Conservation (phyloP, 2,329 filamentous ascomycete species). For the Exophiala spinifera region DNA sequence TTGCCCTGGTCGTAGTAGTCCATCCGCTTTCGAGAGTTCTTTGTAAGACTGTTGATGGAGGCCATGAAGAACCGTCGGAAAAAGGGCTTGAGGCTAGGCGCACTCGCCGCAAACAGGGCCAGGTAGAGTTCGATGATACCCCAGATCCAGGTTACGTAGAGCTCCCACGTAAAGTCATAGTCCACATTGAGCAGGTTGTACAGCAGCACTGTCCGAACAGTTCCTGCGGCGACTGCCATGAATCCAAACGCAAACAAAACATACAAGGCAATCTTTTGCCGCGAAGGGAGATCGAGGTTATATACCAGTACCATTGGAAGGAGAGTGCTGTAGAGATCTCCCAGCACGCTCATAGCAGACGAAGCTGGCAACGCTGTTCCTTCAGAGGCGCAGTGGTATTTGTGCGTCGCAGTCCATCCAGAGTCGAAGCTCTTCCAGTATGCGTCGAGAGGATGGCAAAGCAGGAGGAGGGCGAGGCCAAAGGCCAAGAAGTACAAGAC, state of each 20-base stretch:
- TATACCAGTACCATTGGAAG: constrained; percentile 26
- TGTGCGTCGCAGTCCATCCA: constrained; percentile 18
- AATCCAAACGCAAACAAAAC: constrained; percentile 26
- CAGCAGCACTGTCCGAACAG: constrained; percentile 25
- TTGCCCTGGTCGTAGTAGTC: not conserved
- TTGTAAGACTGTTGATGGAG: constrained; percentile 12
- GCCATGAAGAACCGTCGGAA: constrained; percentile 24
- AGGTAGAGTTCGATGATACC: constrained; percentile 32
- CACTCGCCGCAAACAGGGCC: constrained; percentile 32
- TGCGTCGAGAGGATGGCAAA: constrained; percentile 26
- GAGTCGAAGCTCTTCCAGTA: constrained; percentile 27
- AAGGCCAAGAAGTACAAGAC: constrained; percentile 23
- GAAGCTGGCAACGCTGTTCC: constrained; percentile 19
- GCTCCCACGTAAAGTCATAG: constrained; percentile 26
- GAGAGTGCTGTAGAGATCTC: constrained; percentile 28
- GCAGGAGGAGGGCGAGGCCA: constrained; percentile 18
- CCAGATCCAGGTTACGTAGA: constrained; percentile 32
- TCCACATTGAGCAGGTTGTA: constrained; percentile 21
- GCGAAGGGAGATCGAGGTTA: constrained; percentile 20
- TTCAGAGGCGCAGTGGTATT: constrained; percentile 22
- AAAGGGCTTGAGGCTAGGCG: constrained; percentile 33
- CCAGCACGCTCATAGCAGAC: constrained; percentile 24
- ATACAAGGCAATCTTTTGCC: constrained; percentile 27
- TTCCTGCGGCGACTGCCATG: constrained; percentile 26
- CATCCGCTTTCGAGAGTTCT: constrained; percentile 6